These are phyloP conservation scores for Paragyromitra xinjiangensis DNA, from an alignment of 495 filamentous ascomycete species.

Conservation along the genomic window DNA sequence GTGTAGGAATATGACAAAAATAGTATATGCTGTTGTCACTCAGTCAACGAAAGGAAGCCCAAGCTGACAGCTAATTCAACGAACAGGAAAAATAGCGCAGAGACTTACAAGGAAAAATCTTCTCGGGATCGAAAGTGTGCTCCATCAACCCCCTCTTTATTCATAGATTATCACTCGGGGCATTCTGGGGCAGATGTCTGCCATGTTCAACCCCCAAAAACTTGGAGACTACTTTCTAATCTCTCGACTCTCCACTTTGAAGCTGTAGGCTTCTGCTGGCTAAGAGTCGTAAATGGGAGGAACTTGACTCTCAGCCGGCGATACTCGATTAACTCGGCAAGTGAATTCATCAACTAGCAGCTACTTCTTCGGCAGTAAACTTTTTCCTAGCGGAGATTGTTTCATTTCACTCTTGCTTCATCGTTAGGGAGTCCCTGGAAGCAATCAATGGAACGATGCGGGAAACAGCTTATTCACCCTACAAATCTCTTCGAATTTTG, in stretches of 20 bases:
- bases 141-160: not conserved
- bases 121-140: not conserved
- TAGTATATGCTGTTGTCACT: constrained; percentile 13
- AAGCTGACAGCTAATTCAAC: not conserved
- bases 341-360: not conserved
- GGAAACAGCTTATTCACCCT: not conserved
- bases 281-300: not conserved
- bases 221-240: not conserved
- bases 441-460: not conserved
- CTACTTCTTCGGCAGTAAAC: not conserved
- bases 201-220: not conserved
- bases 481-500: not conserved
- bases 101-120: not conserved
- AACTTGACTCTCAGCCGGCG: not conserved
- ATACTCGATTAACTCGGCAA: not conserved
- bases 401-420: not conserved
- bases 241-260: not conserved
- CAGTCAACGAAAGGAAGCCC: not conserved
- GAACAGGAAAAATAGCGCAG: constrained; percentile 25
- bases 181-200: not conserved
- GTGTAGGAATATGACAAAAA: constrained; percentile 16
- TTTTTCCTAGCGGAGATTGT: not conserved
- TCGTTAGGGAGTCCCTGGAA: not conserved
- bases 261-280: not conserved
- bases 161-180: constrained; percentile 28